A percentile compares a stretch with the other conserved stretches of the same genome.
These are phyloP conservation scores for Tephrocybe sp. DNA, from an alignment of 768 basidiomycete species.

Conservation along the genomic window DNA sequence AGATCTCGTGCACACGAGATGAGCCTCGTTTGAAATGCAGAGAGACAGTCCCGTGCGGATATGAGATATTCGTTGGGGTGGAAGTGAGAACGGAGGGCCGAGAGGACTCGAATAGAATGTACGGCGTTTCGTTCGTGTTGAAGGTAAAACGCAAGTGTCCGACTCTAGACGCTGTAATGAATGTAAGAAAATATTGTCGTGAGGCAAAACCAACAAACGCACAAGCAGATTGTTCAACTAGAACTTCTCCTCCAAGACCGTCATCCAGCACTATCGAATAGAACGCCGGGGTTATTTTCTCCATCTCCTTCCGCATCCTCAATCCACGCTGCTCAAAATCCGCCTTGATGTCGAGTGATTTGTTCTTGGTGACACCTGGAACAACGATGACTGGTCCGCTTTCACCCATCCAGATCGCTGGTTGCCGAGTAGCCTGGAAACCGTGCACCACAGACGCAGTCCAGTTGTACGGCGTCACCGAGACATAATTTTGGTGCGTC, in stretches of 20 bases:
- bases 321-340: slow-evolving; percentile 63
- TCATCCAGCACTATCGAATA: slow-evolving; percentile 61
- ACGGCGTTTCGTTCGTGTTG: slow-evolving; percentile 39
- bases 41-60: slow-evolving; percentile 50
- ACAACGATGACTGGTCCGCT: slow-evolving; percentile 62
- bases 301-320: slow-evolving; percentile 48
- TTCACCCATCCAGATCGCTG: slow-evolving; percentile 90
- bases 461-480: slow-evolving; percentile 69
- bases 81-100: slow-evolving; percentile 62
- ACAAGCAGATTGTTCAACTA: slow-evolving; percentile 67
- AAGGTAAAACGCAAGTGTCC: slow-evolving; percentile 77
- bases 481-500: slow-evolving; percentile 75
- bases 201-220: slow-evolving; percentile 20
- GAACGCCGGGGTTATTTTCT: slow-evolving; percentile 52
- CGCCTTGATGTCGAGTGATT: slow-evolving; percentile 38
- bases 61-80: slow-evolving; percentile 45
- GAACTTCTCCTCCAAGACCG: slow-evolving; percentile 47
- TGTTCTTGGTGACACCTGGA: slow-evolving; percentile 44
- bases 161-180: slow-evolving; percentile 62
- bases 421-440: slow-evolving; percentile 79
- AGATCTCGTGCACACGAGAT: slow-evolving; percentile 46
- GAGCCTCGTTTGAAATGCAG: slow-evolving; percentile 29
- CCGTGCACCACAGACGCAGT: slow-evolving; percentile 60
- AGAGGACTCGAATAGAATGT: slow-evolving; percentile 67
- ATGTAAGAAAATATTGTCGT: not conserved